phyloP scores from a whole-genome alignment of 2,329 filamentous ascomycete species.

The Penicillium palitans region DNA sequence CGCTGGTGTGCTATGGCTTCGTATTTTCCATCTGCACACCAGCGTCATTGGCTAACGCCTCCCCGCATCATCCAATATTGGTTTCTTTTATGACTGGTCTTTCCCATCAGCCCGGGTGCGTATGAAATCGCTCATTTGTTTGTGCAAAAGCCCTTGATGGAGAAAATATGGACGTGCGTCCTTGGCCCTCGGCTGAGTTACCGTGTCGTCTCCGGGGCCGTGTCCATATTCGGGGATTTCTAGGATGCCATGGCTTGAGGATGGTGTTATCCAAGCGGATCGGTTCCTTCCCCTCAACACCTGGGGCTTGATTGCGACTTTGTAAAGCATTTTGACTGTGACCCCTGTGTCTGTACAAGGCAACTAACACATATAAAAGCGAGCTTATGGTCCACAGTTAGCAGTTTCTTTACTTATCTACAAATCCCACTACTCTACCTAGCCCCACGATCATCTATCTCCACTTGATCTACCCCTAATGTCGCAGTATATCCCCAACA shows the following conservation, averaged over 20 bases:
- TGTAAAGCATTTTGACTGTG: not conserved
- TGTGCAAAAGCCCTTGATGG: not conserved
- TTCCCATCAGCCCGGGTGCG: not conserved
- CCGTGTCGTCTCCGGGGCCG: not conserved
- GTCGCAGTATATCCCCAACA: conserved; percentile 23
- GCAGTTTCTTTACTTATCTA: not conserved
- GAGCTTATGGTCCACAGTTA: not conserved
- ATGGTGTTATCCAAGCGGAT: not conserved
- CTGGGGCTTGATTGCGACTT: not conserved
- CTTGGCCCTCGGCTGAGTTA: conserved; percentile 2
- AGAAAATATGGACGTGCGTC: not conserved
- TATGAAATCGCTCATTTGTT: not conserved
- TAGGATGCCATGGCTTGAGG: not conserved
- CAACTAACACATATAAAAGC: not conserved
- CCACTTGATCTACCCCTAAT: conserved; percentile 11
- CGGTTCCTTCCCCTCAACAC: not conserved
- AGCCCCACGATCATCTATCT: conserved; percentile 1
- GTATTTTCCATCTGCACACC: not conserved
- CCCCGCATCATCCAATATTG: not conserved
- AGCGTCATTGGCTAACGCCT: not conserved
- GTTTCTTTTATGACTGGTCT: not conserved
- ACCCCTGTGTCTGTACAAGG: not conserved
- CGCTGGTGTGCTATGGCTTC: not conserved
- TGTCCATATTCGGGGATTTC: not conserved
- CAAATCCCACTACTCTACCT: not conserved